phyloP scores from a whole-genome alignment of 2,329 filamentous ascomycete genomes.

The Septoria linicola region DNA sequence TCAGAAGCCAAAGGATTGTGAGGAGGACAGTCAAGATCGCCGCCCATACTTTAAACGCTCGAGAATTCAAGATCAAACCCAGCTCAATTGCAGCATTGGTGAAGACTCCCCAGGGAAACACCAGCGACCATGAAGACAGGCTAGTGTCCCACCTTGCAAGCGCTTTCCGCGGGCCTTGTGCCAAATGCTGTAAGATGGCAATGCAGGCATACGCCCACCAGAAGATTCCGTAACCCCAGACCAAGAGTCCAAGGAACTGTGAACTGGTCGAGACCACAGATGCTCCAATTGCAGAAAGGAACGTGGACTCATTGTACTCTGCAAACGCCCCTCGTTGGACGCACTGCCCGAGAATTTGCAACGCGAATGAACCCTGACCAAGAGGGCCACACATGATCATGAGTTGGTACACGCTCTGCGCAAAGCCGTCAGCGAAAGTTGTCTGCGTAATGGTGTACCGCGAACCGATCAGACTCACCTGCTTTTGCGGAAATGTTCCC shows the following conservation, averaged over 20 bases:
- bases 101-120: constrained; percentile 21
- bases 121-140: constrained; percentile 15
- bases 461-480: no score
- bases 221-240: constrained; percentile 20
- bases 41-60: constrained; percentile 16
- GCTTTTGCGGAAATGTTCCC: constrained; percentile 4
- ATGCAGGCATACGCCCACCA: constrained; percentile 21
- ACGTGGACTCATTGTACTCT: not conserved
- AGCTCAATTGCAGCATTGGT: constrained; percentile 19
- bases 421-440: no score
- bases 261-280: constrained; percentile 6
- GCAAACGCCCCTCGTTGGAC: constrained; percentile 19
- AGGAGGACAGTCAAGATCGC: constrained; percentile 13
- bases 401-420: constrained; percentile 19
- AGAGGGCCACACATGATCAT: constrained; percentile 25
- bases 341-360: constrained; percentile 16
- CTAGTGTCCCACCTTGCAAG: constrained; percentile 12
- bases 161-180: not conserved
- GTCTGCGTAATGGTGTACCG: no score
- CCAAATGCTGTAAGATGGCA: constrained; percentile 11
- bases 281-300: constrained; percentile 1
- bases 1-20: constrained; percentile 15
- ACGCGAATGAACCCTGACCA: constrained; percentile 23
- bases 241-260: constrained; percentile 14
- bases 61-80: constrained; percentile 9